Conservation (phyloP, 805 yeast genomes). For the Saccharomycopsis oosterbeekiorum region DNA sequence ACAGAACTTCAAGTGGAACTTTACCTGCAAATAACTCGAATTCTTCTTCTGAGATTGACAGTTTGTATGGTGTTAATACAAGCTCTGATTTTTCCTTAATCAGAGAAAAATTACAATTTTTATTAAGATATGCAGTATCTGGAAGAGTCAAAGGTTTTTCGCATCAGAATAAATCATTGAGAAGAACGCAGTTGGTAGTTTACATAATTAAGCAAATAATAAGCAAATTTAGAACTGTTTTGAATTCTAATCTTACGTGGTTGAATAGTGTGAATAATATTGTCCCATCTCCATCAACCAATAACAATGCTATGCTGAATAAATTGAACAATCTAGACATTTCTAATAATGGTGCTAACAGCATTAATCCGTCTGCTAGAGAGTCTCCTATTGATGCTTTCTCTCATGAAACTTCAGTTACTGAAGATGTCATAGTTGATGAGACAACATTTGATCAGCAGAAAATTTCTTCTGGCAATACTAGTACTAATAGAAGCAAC, state of each 20-base stretch:
- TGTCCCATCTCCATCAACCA: not conserved
- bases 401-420: not conserved
- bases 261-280: not conserved
- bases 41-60: not conserved
- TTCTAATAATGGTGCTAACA: not conserved
- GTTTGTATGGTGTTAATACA: not conserved
- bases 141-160: not conserved
- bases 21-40: not conserved
- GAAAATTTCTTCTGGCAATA: not conserved
- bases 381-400: conserved; percentile 3
- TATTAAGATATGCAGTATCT: conserved; percentile 5
- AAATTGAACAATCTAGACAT: not conserved
- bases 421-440: not conserved
- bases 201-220: conserved; percentile 8
- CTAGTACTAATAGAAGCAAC: not conserved
- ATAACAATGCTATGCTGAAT: not conserved
- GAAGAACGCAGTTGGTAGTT: conserved; percentile 8
- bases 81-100: not conserved
- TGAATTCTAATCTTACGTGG: not conserved
- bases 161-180: conserved; percentile 1
- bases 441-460: not conserved
- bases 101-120: conserved; percentile 5
- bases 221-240: conserved; percentile 4
- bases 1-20: not conserved
- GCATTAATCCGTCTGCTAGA: not conserved